A percentile compares a stretch with the other conserved stretches of the same genome.
Conservation (phyloP, 1,284 basidiomycete genomes). For the Polyporus tsugae region DNA sequence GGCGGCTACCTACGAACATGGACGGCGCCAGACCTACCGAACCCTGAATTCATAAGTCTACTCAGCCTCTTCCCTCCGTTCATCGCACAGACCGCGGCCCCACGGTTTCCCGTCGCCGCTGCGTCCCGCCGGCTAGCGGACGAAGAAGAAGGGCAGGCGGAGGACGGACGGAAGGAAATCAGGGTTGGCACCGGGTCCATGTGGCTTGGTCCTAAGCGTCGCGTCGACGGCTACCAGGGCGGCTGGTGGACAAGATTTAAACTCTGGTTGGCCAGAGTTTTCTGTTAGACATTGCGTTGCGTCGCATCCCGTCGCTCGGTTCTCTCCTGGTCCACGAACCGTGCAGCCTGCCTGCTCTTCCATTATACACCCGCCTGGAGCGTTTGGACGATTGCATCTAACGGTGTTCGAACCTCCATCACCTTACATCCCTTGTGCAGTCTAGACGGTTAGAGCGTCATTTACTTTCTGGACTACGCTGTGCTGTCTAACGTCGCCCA, state of each 20-base stretch:
- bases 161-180: constrained; percentile 57
- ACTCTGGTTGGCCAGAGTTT: constrained; percentile 74
- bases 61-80: constrained; percentile 76
- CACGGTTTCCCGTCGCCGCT: constrained; percentile 60
- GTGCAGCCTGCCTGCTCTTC: background rate
- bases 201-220: constrained; percentile 67
- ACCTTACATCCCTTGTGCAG: constrained; percentile 18
- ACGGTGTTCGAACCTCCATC: constrained; percentile 16
- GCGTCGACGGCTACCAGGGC: constrained; percentile 70
- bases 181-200: constrained; percentile 77
- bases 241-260: constrained; percentile 78
- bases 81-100: constrained; percentile 65
- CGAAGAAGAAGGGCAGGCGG: constrained; percentile 70
- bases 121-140: constrained; percentile 52
- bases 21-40: constrained; percentile 73
- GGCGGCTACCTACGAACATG: constrained; percentile 66
- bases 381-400: constrained; percentile 24
- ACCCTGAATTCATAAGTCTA: constrained; percentile 69
- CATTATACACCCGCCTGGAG: constrained; percentile 23
- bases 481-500: constrained; percentile 17
- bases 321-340: constrained; percentile 2
- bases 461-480: constrained; percentile 17
- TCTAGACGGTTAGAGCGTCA: constrained; percentile 16
- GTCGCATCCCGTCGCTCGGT: background rate
- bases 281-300: constrained; percentile 51